A percentile compares a stretch with the other conserved stretches of the same genome.
These are phyloP conservation scores for Nemania serpens DNA, from an alignment of 2,329 filamentous ascomycete species.

Conservation along the genomic window DNA sequence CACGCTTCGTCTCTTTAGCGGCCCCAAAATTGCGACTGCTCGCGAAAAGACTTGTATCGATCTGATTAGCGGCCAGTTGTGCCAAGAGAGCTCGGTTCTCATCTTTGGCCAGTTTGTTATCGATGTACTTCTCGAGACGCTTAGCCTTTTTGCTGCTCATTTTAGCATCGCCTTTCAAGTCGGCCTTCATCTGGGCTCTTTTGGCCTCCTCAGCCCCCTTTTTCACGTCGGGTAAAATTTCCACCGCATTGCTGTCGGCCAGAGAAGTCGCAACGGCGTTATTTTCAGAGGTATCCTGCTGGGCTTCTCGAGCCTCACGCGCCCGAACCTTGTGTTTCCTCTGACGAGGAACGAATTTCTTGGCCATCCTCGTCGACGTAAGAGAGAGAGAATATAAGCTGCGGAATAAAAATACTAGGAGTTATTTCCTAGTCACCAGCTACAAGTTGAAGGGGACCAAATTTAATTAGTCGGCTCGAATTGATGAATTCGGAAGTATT, in stretches of 20 bases:
- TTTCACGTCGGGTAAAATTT: conserved; percentile 54
- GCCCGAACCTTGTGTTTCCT: conserved; percentile 72
- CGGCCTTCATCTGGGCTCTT: conserved; percentile 59
- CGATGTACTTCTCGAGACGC: conserved; percentile 71
- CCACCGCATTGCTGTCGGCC: conserved; percentile 59
- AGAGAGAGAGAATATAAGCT: conserved; percentile 27
- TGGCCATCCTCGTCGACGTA: conserved; percentile 48
- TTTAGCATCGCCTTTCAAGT: conserved; percentile 58
- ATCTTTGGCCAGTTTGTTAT: conserved; percentile 92
- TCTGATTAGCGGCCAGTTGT: conserved; percentile 76
- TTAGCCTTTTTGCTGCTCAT: conserved; percentile 69
- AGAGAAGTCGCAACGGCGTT: conserved; percentile 40
- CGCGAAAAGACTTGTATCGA: conserved; percentile 80
- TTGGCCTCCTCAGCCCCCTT: conserved; percentile 54
- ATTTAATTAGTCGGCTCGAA: background rate
- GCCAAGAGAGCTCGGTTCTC: conserved; percentile 84
- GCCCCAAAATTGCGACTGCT: conserved; percentile 80
- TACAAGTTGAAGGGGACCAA: background rate
- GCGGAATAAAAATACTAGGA: background rate
- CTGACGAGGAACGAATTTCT: conserved; percentile 66
- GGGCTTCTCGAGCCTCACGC: conserved; percentile 63
- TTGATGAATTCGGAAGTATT: background rate
- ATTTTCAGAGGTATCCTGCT: conserved; percentile 49
- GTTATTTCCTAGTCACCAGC: background rate
- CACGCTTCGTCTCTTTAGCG: conserved; percentile 70